Evolutionary conservation across 257 asterid species (phyloP), one percentile per base, ranked within the genome.

Genomic region (Misopates orontium): DNA sequence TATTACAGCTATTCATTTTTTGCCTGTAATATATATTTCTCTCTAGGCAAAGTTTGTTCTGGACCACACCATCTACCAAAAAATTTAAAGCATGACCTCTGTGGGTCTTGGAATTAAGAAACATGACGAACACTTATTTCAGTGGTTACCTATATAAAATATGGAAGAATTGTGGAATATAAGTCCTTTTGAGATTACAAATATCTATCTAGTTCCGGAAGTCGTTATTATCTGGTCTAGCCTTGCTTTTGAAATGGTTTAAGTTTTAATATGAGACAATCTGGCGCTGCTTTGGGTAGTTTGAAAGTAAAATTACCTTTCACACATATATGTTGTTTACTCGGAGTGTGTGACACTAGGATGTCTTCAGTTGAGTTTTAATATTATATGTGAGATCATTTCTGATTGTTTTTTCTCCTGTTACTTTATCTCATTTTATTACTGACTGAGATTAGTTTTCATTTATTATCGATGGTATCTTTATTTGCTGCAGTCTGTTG

Each of bases 401-500:
- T 50, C 47, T 16, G 10, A 40, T 10, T 22, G 28, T 50, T 50
- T 40, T 53, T 36, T 44, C 31, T n/a, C 50, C 52, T 18, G 51
- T 66, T 67, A 21, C 42, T 66, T 28, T 57, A 56, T 44, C 18
- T 8, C 66, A 61, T 69, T 20, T 42, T 42, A 16, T 69, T 69
- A 14, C n/a, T n/a, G n/a, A n/a, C n/a, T n/a, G n/a, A n/a, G n/a
- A n/a, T n/a, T n/a, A n/a, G n/a, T n/a, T n/a, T n/a, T n/a, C n/a
- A n/a, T n/a, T n/a, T n/a, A n/a, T n/a, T n/a, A n/a, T 20, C 53
- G 41, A 55, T 67, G 42, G 49, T 54, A 25, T 24, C 53, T 41
- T 75, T 69, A 16, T 64, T 60, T 75, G 9, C 66, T 76, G 82
- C 92, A 94, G 99, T 85, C 99, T 67, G 97, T 94, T 67, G 99